Conservation (phyloP, 768 basidiomycete genomes). For the Tubosaeta sp. region DNA sequence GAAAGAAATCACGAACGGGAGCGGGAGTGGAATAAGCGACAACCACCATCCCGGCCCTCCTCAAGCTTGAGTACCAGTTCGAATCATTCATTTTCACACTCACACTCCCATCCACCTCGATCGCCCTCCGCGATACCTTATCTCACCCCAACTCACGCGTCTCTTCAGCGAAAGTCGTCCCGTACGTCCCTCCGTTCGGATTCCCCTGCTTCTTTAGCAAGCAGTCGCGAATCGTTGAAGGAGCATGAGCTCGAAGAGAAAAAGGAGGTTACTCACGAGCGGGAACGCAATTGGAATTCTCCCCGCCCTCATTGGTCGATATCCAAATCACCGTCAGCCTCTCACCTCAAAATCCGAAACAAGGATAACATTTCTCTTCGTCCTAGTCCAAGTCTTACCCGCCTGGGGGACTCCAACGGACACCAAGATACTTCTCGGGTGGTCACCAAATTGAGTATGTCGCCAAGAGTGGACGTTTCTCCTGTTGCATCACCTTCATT, state of each 20-base stretch:
- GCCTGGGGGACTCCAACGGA: conserved; percentile 4
- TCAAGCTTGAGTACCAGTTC: conserved; percentile 41
- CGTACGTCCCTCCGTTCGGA: conserved; percentile 33
- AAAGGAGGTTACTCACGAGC: conserved; percentile 41
- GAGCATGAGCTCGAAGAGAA: conserved; percentile 29
- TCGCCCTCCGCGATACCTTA: conserved; percentile 38
- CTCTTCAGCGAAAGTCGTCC: conserved; percentile 33
- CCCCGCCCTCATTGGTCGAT: conserved; percentile 54
- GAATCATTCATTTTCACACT: conserved; percentile 30
- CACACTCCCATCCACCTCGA: conserved; percentile 36
- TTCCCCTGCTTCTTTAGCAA: conserved; percentile 41
- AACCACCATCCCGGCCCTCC: conserved; percentile 36
- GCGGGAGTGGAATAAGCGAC: conserved; percentile 52
- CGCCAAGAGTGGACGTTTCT: conserved; percentile 1
- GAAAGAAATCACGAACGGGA: conserved; percentile 48
- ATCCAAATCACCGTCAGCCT: conserved; percentile 17
- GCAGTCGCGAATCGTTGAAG: conserved; percentile 31
- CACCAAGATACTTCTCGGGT: conserved; percentile 4
- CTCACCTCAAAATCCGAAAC: conserved; percentile 4
- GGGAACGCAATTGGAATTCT: conserved; percentile 70
- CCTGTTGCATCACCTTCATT: background rate
- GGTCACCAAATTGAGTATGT: background rate
- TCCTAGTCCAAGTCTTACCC: conserved; percentile 17
- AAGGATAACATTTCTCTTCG: conserved; percentile 11
- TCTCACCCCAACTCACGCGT: conserved; percentile 28